Base-by-base conservation (phyloP, 805 yeast species). In the Myxozyma monticola region DNA sequence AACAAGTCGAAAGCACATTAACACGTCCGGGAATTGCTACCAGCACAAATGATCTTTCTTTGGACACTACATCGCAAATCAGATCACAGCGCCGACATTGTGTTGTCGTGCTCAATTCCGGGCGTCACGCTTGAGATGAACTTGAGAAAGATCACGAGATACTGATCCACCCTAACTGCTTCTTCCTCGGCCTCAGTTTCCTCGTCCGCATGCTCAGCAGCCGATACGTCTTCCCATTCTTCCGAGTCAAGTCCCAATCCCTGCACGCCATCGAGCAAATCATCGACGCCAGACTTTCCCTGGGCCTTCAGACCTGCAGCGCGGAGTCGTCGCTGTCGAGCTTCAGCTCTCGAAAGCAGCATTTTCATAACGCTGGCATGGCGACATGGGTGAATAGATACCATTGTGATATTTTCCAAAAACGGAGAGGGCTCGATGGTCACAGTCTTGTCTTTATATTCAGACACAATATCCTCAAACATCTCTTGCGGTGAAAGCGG, bases 121-220 rank as follows among this genome's bases (percentile, higher is more conserved):
- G 99, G 99, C 1, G 96, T 90, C 7, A 93, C 98, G 71, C 97
- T 88, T 7, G 97, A 86, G 41, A 93, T 91, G 64, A 93, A 93
- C 70, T 93, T 93, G 63, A 93, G 75, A 67, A 93, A 93, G 14
- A 91, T 84, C 31, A 93, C 76, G 58, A 93, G 70, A 65, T 93
- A 93, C 65, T 90, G 97, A 66, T 93, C 98, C 1, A 85, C 97
- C 26, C 96, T 76, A 6, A 91, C 74, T 17, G 81, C 76, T 56
- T 77, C 79, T 62, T 82, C 85, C 84, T 85, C 80, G 20, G 77
- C 84, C 36, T 76, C 83, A 7, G 31, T 37, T 53, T 65, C 54
- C 46, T 51, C 36, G 14, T 29, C 42, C 24, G 48, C 39, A 5
- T 56, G 55, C 22, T 59, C 61, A 8, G 51, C 39, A 15, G 47